Evolutionary conservation across 176 grass and related monocot species (phyloP).

Genomic region (Eleusine indica): DNA sequence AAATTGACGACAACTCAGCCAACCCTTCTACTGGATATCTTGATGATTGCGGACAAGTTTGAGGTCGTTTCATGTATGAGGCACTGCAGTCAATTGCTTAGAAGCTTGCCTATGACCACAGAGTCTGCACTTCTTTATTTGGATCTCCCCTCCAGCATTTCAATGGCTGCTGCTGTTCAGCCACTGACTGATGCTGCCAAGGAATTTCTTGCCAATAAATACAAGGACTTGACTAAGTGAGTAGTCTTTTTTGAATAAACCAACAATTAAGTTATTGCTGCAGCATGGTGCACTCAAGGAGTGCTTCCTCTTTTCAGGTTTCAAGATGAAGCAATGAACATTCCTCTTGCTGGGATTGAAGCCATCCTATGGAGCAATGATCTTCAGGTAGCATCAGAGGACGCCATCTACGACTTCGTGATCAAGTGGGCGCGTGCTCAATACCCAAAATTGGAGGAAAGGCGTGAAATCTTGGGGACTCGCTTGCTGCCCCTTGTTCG

Average conservation of each 20-base stretch:
- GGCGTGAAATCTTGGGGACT: constrained; percentile 76
- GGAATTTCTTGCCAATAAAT: constrained; percentile 91
- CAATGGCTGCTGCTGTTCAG: constrained; percentile 83
- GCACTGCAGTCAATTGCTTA: constrained; percentile 89
- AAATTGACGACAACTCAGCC: constrained; percentile 71
- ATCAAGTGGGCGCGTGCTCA: constrained; percentile 82
- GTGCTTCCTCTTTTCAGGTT: constrained; percentile 58
- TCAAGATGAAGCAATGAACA: constrained; percentile 85
- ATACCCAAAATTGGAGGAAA: constrained; percentile 80
- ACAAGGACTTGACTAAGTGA: constrained; percentile 87
- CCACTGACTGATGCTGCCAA: constrained; percentile 89
- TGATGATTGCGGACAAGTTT: constrained; percentile 97
- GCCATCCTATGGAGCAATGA: constrained; percentile 81
- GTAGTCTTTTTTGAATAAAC: constrained; percentile 35
- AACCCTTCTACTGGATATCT: constrained; percentile 69
- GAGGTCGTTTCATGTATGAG: constrained; percentile 98
- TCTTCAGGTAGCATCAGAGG: constrained; percentile 93
- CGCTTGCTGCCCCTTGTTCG: constrained; percentile 68
- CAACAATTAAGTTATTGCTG: constrained; percentile 1
- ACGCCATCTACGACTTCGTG: constrained; percentile 91
- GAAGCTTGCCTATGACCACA: constrained; percentile 92
- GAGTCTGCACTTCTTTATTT: constrained; percentile 94
- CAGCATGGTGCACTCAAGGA: constrained; percentile 30
- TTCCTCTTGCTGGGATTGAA: constrained; percentile 85
- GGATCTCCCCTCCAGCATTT: constrained; percentile 88